phyloP scores from a whole-genome alignment of 495 filamentous ascomycete species.

The Xylaria grammica region DNA sequence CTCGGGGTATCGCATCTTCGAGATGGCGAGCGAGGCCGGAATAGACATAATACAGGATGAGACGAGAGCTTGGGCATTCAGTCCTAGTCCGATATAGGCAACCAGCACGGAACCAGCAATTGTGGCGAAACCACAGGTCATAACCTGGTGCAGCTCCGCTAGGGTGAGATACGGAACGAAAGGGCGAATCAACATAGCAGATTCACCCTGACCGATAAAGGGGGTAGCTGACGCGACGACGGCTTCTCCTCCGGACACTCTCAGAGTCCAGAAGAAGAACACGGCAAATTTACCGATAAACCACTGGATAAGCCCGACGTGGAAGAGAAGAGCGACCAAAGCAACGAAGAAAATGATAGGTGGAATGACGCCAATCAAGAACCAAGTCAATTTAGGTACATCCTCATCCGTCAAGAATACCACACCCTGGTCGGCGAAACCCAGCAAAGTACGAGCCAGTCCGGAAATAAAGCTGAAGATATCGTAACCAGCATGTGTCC shows the following conservation, averaged over 20 bases:
- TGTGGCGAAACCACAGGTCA: conserved; percentile 74
- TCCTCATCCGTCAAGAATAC: conserved; percentile 67
- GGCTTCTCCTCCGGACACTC: conserved; percentile 90
- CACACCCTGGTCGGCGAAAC: conserved; percentile 72
- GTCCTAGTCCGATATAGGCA: conserved; percentile 78
- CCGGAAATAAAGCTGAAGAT: conserved; percentile 87
- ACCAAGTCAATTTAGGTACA: conserved; percentile 59
- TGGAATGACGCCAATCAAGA: conserved; percentile 74
- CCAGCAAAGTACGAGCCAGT: conserved; percentile 70
- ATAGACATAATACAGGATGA: conserved; percentile 95
- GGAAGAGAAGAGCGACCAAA: conserved; percentile 80
- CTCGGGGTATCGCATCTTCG: conserved; percentile 87
- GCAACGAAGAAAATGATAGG: conserved; percentile 94
- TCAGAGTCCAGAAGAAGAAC: conserved; percentile 89
- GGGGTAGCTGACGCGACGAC: conserved; percentile 93
- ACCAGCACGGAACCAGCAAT: conserved; percentile 77
- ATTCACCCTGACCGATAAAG: conserved; percentile 94
- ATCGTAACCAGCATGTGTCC: conserved; percentile 76
- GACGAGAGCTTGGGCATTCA: conserved; percentile 84
- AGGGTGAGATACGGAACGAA: conserved; percentile 82
- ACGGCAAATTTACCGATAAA: conserved; percentile 81
- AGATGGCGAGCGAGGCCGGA: conserved; percentile 82
- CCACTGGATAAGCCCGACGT: conserved; percentile 83
- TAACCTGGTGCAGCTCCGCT: conserved; percentile 88
- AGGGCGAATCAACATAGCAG: conserved; percentile 86